Evolutionary conservation across 192 early-diverging fungal species (phyloP), one percentile per base, ranked within the genome.

Genomic region (Rhizoclosmatium sp.): DNA sequence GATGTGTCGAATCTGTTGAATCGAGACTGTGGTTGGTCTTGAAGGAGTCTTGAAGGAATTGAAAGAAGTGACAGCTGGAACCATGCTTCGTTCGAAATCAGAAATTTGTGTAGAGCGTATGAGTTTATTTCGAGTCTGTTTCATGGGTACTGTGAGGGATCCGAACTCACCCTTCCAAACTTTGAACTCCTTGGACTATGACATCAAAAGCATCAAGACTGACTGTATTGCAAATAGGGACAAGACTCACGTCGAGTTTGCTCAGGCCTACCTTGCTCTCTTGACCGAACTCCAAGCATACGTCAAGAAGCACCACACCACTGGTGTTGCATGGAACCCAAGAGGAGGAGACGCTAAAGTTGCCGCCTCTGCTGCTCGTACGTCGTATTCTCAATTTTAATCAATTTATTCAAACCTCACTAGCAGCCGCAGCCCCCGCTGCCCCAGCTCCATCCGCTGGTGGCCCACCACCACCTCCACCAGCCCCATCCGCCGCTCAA

Each of bases 271-370:
- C 76, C 74, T 92, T 47, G 78, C 81, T 14, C 80, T 96, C 47
- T 83, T 98, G 68, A 87, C 88, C 12, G 94, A 92, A 72, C 83
- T 99, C 21, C 90, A 93, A 19, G 86, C 78, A 31, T 99, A 96
- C 84, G 95, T 99, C 60, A 96, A 96, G 81, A 89, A 94, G 83
- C 84, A 87, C 82, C 94, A 96, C 82, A 92, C 92, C 0, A 97
- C 94, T 54, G 98, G 98, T 3, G 80, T 98, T 23, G 86, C 89
- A 2, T 99, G 98, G 98, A 98, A 97, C 83, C 91, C 94, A 59
- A 89, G 92, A 39, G 95, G 94, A 46, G 89, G 87, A 14, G 89
- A 91, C 48, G 82, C 87, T 47, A 85, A 85, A 80, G 62, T 19
- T 72, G n/a, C 7, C 31, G 61, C 64, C 58, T 40, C 76, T 66